Evolutionary conservation across 495 filamentous ascomycete genomes (phyloP), one percentile per base, ranked within the genome.

Genomic region (Chaetomium fimeti): DNA sequence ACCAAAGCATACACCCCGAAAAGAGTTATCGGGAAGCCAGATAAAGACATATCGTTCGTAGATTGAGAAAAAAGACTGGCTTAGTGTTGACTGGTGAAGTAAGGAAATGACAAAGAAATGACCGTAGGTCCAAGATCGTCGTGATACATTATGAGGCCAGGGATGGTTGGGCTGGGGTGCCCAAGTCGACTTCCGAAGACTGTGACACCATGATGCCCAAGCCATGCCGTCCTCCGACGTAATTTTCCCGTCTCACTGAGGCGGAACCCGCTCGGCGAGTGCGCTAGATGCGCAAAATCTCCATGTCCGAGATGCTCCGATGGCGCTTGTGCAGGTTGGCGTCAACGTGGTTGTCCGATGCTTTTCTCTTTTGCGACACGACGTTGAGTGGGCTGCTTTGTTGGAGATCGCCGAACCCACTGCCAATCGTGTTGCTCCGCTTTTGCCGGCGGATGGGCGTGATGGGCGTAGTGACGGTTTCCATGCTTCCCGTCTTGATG

Each of bases 401-500:
- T 22, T 75, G 71, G 20, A 74, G 68, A 9, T 74, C 67, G 42
- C 63, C 18, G 62, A 74, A 61, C 11, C 40, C 61, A n/a, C 57
- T 61, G 11, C 68, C 70, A 24, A 60, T 62, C 58, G 60, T 61
- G 59, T 59, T 74, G 63, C 60, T 55, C 5, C 71, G 66, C 71
- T 82, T 85, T 36, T 79, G 78, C 59, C 79, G 78, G 27, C 83
- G 78, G 53, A 78, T 70, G 5, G 83, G 82, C 4, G 83, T 84
- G 62, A 85, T 83, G 51, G 83, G 82, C 4, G 79, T 73, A n/a
- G 80, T 79, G 52, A 82, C 83, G 57, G 82, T 78, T 68, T 79
- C 77, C 67, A 85, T 73, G 56, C 83, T 80, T 58, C 79, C 82
- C 55, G 76, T 72, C 69, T 85, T 87, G 74, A 86, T 82, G 60